Conservation (phyloP, 1,284 basidiomycete genomes). For the Apiotrichum laibachii region DNA sequence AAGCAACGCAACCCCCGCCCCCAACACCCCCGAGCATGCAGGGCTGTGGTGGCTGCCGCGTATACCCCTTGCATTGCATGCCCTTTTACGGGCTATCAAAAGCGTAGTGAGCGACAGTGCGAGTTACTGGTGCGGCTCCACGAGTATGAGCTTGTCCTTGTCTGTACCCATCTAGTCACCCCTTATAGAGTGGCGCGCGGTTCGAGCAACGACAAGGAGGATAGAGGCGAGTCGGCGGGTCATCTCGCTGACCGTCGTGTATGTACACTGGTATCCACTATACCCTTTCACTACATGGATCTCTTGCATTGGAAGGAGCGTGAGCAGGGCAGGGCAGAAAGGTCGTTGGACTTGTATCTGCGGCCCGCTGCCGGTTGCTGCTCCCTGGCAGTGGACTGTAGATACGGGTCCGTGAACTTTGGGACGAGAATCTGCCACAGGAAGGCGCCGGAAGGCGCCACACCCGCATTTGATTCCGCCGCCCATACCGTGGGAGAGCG, state of each 20-base stretch:
- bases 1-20: constrained; percentile 8
- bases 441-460: too few species aligned
- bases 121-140: constrained; percentile 1
- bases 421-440: too few species aligned
- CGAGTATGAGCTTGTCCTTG: background rate
- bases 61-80: background rate
- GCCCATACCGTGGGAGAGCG: background rate
- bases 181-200: background rate
- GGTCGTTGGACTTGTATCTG: too few species aligned
- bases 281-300: constrained; percentile 9
- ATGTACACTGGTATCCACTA: constrained; percentile 9
- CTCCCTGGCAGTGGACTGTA: too few species aligned
- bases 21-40: background rate
- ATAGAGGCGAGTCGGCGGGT: constrained; percentile 4
- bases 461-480: too few species aligned
- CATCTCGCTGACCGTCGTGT: constrained; percentile 3
- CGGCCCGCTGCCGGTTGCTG: too few species aligned
- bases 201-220: background rate
- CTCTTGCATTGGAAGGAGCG: constrained; percentile 1
- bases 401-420: too few species aligned
- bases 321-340: too few species aligned
- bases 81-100: background rate
- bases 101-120: constrained; percentile 2
- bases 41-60: background rate
- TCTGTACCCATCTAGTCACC: background rate